A percentile compares a stretch with the other conserved stretches of the same genome.
These are phyloP conservation scores for Fremontodendron californicum DNA, from an alignment of 345 rosid genomes.

Conservation along the genomic window DNA sequence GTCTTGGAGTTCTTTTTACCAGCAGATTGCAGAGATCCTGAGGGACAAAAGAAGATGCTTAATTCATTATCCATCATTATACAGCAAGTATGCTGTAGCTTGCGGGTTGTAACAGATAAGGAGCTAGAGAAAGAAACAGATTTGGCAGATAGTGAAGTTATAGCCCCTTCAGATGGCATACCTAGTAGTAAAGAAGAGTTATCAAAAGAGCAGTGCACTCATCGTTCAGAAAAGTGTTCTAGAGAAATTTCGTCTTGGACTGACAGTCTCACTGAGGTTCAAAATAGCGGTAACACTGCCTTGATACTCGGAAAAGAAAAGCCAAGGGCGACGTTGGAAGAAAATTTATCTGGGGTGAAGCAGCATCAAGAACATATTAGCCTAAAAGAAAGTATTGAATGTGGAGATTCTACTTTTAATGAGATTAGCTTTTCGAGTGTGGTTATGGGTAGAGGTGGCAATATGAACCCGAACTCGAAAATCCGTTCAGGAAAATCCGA, in stretches of 20 bases:
- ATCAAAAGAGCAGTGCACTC: slow-evolving; percentile 25
- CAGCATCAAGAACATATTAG: slow-evolving; percentile 26
- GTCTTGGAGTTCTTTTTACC: slow-evolving; percentile 96
- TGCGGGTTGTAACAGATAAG: slow-evolving; percentile 66
- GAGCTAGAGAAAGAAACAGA: slow-evolving; percentile 60
- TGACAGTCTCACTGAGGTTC: slow-evolving; percentile 26
- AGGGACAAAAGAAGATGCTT: slow-evolving; percentile 67
- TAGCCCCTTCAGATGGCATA: slow-evolving; percentile 25
- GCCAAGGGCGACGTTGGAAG: slow-evolving; percentile 20
- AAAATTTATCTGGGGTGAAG: slow-evolving; percentile 25
- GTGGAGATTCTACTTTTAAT: slow-evolving; percentile 37
- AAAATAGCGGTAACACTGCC: slow-evolving; percentile 21
- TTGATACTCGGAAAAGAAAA: slow-evolving; percentile 22
- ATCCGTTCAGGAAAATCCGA: no score
- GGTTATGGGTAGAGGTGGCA: no score
- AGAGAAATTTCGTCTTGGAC: slow-evolving; percentile 31
- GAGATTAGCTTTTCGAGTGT: slow-evolving; percentile 45
- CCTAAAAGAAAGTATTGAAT: slow-evolving; percentile 34
- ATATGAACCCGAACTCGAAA: no score
- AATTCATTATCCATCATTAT: slow-evolving; percentile 58
- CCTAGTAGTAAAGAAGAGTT: slow-evolving; percentile 34
- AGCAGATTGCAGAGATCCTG: slow-evolving; percentile 47
- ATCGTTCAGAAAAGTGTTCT: slow-evolving; percentile 24
- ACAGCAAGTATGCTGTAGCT: slow-evolving; percentile 62
- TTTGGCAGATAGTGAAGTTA: slow-evolving; percentile 32